A percentile compares a stretch with the other conserved stretches of the same genome.
phyloP scores from a whole-genome alignment of 495 filamentous ascomycete genomes.

The Podospora appendiculata region DNA sequence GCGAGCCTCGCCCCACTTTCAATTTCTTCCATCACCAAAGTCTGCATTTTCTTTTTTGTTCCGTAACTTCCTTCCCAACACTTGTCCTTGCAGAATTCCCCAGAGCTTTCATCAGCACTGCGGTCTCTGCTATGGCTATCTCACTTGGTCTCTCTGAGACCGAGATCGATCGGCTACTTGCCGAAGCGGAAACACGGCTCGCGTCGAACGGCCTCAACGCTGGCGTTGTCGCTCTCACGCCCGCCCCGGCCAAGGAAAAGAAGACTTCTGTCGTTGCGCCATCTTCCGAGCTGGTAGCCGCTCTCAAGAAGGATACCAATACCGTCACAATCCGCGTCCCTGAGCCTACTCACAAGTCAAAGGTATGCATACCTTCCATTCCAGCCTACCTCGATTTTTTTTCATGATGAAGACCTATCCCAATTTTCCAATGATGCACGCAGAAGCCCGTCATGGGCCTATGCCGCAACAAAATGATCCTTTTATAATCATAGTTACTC shows the following conservation, averaged over 20 bases:
- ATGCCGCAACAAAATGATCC: constrained; percentile 54
- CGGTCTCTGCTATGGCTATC: constrained; percentile 7
- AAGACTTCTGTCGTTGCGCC: constrained; percentile 6
- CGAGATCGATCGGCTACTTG: constrained; percentile 23
- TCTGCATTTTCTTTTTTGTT: constrained; percentile 5
- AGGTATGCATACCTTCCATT: constrained; percentile 23
- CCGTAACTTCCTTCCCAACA: neutral
- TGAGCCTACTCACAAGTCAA: constrained; percentile 29
- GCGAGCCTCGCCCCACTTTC: neutral
- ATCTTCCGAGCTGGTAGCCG: constrained; percentile 11
- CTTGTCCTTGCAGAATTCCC: neutral
- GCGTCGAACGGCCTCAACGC: constrained; percentile 10
- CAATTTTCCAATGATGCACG: constrained; percentile 35
- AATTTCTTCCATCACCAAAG: neutral
- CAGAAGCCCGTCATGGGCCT: constrained; percentile 37
- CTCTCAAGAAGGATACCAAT: constrained; percentile 17
- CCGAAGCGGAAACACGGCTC: constrained; percentile 24
- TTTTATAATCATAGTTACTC: constrained; percentile 96
- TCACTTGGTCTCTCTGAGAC: constrained; percentile 16
- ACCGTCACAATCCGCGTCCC: constrained; percentile 34
- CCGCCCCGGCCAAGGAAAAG: constrained; percentile 3
- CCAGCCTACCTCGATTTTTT: neutral
- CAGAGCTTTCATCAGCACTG: neutral
- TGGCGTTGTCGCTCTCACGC: constrained; percentile 4
- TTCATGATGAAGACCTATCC: constrained; percentile 32